phyloP scores from a whole-genome alignment of 2,329 filamentous ascomycete genomes.

The Cercospora sp. region DNA sequence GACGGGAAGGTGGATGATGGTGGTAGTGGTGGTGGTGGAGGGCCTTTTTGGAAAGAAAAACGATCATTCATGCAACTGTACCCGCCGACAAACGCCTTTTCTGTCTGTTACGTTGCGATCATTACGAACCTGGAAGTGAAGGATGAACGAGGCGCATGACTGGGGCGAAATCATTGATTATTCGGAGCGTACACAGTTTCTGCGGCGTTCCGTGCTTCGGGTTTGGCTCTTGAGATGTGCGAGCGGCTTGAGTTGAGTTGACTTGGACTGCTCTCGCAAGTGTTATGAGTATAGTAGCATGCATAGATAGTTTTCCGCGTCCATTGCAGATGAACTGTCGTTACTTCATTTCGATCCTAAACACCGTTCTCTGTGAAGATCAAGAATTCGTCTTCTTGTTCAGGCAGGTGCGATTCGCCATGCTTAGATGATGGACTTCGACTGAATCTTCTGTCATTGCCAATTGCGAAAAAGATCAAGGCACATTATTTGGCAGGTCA shows the following conservation, averaged over 20 bases:
- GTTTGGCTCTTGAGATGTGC: not conserved
- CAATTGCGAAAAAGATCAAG: not conserved
- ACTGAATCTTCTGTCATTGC: not conserved
- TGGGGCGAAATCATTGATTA: not conserved
- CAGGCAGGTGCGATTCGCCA: not conserved
- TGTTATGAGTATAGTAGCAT: not conserved
- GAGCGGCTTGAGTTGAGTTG: not conserved
- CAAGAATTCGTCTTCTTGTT: too few relatives aligned
- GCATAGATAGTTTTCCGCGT: not conserved
- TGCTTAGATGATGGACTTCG: not conserved
- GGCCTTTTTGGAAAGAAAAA: conserved; percentile 1
- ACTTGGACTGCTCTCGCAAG: not conserved
- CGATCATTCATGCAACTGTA: conserved; percentile 2
- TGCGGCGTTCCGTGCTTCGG: not conserved
- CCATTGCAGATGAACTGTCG: not conserved
- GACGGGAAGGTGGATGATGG: not conserved
- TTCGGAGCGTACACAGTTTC: not conserved
- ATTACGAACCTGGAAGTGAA: not conserved
- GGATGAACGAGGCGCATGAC: not conserved
- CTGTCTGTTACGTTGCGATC: not conserved
- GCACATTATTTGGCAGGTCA: not conserved
- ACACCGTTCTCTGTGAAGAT: too few relatives aligned
- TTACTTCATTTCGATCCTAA: too few relatives aligned
- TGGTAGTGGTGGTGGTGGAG: not conserved
- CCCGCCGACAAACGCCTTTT: not conserved